phyloP scores from a whole-genome alignment of 768 basidiomycete genomes.

The Auricularia sp. region DNA sequence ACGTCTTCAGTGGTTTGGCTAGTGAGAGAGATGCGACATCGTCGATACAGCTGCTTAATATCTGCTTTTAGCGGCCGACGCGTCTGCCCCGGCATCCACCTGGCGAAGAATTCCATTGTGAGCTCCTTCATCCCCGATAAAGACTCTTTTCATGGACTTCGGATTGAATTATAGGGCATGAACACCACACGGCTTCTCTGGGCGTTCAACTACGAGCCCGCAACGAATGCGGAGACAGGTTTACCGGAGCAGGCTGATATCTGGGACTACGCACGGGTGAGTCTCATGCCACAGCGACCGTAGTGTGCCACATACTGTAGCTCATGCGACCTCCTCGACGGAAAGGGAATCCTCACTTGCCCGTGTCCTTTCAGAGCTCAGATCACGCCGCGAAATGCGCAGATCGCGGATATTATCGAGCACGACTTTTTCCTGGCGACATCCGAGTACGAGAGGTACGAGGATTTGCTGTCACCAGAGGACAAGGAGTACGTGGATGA shows the following conservation, averaged over 20 bases:
- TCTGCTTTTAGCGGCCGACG: constrained; percentile 4
- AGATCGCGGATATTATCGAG: background rate
- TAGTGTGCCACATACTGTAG: background rate
- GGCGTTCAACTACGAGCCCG: constrained; percentile 21
- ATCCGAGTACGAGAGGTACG: background rate
- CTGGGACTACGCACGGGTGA: background rate
- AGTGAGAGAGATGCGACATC: too few species aligned
- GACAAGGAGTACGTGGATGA: background rate
- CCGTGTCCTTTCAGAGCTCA: background rate
- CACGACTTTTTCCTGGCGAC: background rate
- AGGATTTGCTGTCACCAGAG: background rate
- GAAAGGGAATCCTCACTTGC: background rate
- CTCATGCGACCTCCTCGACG: background rate
- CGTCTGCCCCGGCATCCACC: constrained; percentile 18
- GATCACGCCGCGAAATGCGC: background rate
- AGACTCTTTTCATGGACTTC: too few species aligned
- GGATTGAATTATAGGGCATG: constrained; percentile 11
- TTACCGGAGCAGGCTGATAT: background rate
- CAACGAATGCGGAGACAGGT: constrained; percentile 10
- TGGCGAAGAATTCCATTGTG: constrained; percentile 15
- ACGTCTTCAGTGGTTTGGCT: too few species aligned
- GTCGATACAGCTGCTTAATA: too few species aligned
- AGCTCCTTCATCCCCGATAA: background rate
- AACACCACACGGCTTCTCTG: constrained; percentile 22
- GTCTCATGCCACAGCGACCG: background rate